Evolutionary conservation across 257 asterid species (phyloP).

Genomic region (Solanum bulbocastanum): DNA sequence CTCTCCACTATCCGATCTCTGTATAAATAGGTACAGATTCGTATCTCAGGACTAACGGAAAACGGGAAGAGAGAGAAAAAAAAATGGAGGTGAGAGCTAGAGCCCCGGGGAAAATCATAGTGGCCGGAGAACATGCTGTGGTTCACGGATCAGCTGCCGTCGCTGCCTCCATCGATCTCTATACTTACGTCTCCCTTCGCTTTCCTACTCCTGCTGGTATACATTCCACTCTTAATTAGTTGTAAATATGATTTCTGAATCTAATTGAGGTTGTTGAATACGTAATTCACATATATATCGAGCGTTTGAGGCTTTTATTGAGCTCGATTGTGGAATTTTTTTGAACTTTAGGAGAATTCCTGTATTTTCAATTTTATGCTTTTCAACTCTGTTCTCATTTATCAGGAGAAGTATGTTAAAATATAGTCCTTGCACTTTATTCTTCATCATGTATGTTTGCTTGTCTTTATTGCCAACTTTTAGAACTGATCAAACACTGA

Average conservation of each 20-base stretch:
- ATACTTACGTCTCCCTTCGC: slow-evolving; percentile 76
- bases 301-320: neutral
- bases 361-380: neutral
- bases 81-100: slow-evolving; percentile 90
- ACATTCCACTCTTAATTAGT: neutral
- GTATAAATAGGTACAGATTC: neutral
- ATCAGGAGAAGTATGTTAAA: neutral
- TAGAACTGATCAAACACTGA: neutral
- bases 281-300: neutral
- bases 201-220: slow-evolving; percentile 80
- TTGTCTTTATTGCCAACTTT: neutral
- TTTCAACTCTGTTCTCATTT: neutral
- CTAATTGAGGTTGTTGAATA: neutral
- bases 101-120: slow-evolving; percentile 95
- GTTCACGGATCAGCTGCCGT: slow-evolving; percentile 97
- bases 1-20: neutral
- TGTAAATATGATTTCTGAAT: neutral
- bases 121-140: slow-evolving; percentile 97
- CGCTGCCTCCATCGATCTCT: slow-evolving; percentile 96
- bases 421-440: neutral
- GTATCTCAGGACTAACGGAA: neutral
- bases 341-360: neutral
- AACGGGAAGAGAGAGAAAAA: neutral
- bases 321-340: neutral
- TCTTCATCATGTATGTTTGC: neutral